Base-by-base conservation (phyloP, 2,329 filamentous ascomycete genomes). In the Allantophomopsis cytisporea region DNA sequence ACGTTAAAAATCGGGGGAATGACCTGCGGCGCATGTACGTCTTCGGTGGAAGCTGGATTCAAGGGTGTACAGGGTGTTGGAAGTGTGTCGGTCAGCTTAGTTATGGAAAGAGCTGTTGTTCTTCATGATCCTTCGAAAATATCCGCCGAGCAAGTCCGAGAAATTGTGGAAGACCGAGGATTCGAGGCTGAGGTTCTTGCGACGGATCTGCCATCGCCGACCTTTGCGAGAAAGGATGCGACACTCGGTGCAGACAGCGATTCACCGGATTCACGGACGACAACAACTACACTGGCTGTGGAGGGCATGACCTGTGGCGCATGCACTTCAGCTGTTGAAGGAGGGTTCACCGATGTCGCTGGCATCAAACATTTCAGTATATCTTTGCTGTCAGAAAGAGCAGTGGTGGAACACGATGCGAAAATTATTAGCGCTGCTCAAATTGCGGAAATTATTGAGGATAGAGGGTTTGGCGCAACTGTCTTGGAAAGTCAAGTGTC, bases 31-130 rank as follows among this genome's bases (percentile, higher is more conserved):
- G 82, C 89, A 50, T 98, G 91, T 59, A 95, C 89, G 20, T 93
- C 88, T 35, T 81, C 91, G n/a, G 81, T 98, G 50, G 89, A 96
- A 68, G 76, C 81, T 43, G 91, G 83, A 48, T 94, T 98, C 63
- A 82, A 85, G 53, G 76, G 73, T 48, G 72, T 94, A 5, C 69
- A 81, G 31, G 89, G 91, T 40, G 78, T 91, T 8, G 83, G 82
- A 46, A 86, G 72, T 50, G 86, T 96, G 43, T 93, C 87, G 8
- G 83, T 98, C 52, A 94, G 86, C 57, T 66, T 98, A 51, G 83
- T 95, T 41, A 94, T 95, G 77, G 88, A 94, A 60, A 78, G 89
- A 43, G 91, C 89, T n/a, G 88, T 96, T 33, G 69, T 96, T 30
- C 81, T 88, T 61, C 91, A 98, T 61, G 82, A 96, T 59, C 76